Evolutionary conservation across 108 stramenopile species (phyloP), one percentile per base, ranked within the genome.

Genomic region (Pseudonitzschia multiseries): DNA sequence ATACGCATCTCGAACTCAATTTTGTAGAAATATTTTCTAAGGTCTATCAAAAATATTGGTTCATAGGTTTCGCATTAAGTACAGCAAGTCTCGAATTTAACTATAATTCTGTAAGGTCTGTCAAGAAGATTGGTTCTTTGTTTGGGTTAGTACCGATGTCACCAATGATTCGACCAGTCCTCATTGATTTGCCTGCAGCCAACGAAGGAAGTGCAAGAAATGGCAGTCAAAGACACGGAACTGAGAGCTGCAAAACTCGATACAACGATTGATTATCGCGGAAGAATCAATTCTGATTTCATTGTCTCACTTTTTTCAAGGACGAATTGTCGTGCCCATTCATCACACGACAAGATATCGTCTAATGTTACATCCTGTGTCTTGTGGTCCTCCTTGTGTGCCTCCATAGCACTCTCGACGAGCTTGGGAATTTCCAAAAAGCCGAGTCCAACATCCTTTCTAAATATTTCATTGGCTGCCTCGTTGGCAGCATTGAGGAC

Each of bases 401-500:
- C 93, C 69, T 98, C 95, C 97, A 98, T 98, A 31, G 94, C 93
- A 32, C 83, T 79, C 79, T 97, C 96, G 65, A 97, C 91, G 57
- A 96, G 85, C 65, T 86, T 87, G 0, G 96, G 95, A 81, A 98
- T 97, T 72, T 96, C 95, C 78, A 96, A 78, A 68, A 94, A 96
- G 57, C 94, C 93, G 24, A 93, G 74, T n/a, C 88, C 91, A 46
- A 94, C 80, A 71, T 96, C 95, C 41, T 82, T 81, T 21, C 97
- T 87, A 83, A 96, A 98, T 81, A 92, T 89, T 84, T 98, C 97
- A 72, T 98, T 98, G 28, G 96, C 97, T 13, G 88, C 89, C 79
- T 98, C 97, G 72, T 98, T 98, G 48, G 97, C 97, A 22, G 95
- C 97, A 79, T 98, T 98, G 77, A 98, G 74, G 6, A 94, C 94